phyloP scores from a whole-genome alignment of 768 basidiomycete species.

The Auriculariales sp. region DNA sequence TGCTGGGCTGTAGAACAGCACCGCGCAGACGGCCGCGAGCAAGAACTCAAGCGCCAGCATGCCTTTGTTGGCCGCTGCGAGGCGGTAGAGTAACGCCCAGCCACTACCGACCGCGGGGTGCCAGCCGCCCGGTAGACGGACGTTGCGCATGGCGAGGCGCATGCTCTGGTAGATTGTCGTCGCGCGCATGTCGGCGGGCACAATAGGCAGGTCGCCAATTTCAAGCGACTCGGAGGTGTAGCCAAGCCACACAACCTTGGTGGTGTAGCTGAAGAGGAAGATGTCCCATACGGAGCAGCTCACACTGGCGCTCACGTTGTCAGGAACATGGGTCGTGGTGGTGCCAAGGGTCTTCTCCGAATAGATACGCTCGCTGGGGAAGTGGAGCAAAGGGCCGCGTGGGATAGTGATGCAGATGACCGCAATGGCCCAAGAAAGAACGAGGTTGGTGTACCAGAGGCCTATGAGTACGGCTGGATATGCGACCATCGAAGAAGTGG shows the following conservation, averaged over 20 bases:
- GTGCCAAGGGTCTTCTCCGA: conserved; percentile 48
- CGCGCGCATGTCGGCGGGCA: conserved; percentile 57
- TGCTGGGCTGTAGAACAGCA: conserved; percentile 49
- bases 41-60: conserved; percentile 26
- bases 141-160: conserved; percentile 37
- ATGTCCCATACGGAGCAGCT: conserved; percentile 44
- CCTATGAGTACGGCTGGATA: conserved; percentile 12
- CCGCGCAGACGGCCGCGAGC: conserved; percentile 42
- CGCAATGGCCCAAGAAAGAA: conserved; percentile 32
- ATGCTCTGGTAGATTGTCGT: conserved; percentile 49
- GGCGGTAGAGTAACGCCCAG: conserved; percentile 44
- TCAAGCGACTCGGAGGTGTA: conserved; percentile 60
- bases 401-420: conserved; percentile 39
- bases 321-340: conserved; percentile 44
- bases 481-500: conserved; percentile 4
- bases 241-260: conserved; percentile 75
- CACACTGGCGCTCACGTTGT: conserved; percentile 60
- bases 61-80: conserved; percentile 40
- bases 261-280: conserved; percentile 78
- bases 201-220: conserved; percentile 77
- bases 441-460: conserved; percentile 40
- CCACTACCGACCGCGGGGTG: conserved; percentile 45
- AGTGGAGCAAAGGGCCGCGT: conserved; percentile 61
- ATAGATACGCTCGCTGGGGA: conserved; percentile 60
- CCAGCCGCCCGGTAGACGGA: conserved; percentile 40